A percentile compares a stretch with the other conserved stretches of the same genome.
phyloP scores from a whole-genome alignment of 1,284 basidiomycete genomes.

The Ganoderma meredithae region DNA sequence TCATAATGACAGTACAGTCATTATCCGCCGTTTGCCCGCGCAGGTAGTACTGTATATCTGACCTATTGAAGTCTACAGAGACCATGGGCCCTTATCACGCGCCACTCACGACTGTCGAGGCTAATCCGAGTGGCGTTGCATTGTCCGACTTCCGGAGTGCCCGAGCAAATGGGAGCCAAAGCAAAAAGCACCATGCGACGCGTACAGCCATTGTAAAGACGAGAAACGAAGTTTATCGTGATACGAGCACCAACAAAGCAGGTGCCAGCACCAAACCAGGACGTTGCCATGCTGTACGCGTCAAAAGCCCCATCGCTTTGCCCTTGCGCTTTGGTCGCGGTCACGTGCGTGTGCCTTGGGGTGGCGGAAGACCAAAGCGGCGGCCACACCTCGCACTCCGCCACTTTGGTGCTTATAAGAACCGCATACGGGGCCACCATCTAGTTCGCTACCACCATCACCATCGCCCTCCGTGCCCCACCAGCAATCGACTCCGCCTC shows the following conservation, averaged over 20 bases:
- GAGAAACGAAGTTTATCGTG: neutral
- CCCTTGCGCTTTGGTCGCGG: neutral
- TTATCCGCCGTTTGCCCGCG: neutral
- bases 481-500: neutral
- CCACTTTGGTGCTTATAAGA: neutral
- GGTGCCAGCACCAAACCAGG: too few relatives aligned
- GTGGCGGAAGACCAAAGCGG: neutral
- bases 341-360: slow-evolving; percentile 1
- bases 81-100: neutral
- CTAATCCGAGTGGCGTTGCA: neutral
- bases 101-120: neutral
- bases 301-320: neutral
- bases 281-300: neutral
- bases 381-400: neutral
- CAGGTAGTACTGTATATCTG: neutral
- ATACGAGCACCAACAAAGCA: neutral
- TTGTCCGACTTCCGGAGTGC: neutral
- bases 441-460: slow-evolving; percentile 1
- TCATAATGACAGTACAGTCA: neutral
- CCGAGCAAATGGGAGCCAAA: neutral
- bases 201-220: neutral
- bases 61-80: neutral
- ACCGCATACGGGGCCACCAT: neutral
- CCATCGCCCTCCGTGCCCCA: neutral
- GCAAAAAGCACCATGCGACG: neutral